Evolutionary conservation across 148 eudicot genomes (phyloP), one percentile per base, ranked within the genome.

Genomic region (Suaeda aralocaspica): DNA sequence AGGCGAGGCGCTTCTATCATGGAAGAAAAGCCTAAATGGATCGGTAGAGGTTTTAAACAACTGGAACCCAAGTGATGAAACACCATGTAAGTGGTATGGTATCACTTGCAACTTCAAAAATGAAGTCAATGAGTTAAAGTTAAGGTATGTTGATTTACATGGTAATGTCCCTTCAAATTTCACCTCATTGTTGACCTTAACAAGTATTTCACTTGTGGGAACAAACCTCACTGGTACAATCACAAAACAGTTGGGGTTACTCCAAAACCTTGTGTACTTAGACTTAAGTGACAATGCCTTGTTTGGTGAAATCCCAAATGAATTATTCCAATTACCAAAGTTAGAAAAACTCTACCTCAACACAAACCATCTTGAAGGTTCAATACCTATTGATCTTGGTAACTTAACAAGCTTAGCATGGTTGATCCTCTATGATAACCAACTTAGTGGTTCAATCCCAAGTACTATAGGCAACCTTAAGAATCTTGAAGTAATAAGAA

Each of bases 221-320:
- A 83, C 92, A 0, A 92, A 92, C 41, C 90, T 92, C 14, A 82
- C 90, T 0, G 94, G 98, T 39, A 45, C 79, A 1, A 87, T 92
- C 75, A 94, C 98, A 0, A 76, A 72, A 46, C 78, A 79, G 66
- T 72, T 92, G 26, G 88, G 88, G 0, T 21, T 46, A 4, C 81
- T 90, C 2, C 61, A 36, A 13, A 77, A 68, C 25, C 77, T 92
- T 21, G 74, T 26, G 67, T 48, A 60, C 66, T 69, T 92, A 73
- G 98, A 90, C 59, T 73, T 92, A 69, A 90, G 98, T 67, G 90
- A 87, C 45, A 92, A 92, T 79, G 84, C 78, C 34, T 78, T 92
- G 29, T 77, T 68, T 25, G 96, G 98, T 24, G 90, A 84, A 65
- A 89, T 92, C 64, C 96, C 98, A 66, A 72, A 33, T 14, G 86